Evolutionary conservation across 208 protist genomes (phyloP).

Genomic region (Leishmania guyanensis): DNA sequence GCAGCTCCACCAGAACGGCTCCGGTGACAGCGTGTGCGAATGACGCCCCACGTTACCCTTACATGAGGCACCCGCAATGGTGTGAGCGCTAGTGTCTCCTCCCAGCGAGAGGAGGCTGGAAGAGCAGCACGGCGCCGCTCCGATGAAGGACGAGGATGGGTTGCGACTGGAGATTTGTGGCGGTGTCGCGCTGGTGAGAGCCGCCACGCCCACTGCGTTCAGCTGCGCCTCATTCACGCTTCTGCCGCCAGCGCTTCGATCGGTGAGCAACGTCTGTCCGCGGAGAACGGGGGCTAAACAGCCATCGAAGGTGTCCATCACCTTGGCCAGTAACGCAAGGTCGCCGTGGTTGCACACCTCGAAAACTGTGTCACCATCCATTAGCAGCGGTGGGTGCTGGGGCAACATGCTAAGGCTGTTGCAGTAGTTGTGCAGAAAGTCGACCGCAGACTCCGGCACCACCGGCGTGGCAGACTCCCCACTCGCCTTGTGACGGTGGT

Average conservation of each 20-base stretch:
- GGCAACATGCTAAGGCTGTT: conserved; percentile 26
- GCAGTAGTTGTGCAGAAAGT: conserved; percentile 36
- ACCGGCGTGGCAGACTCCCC: conserved; percentile 2
- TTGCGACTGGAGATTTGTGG: conserved; percentile 10
- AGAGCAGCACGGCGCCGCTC: background rate
- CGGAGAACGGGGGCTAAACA: conserved; percentile 58
- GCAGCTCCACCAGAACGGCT: conserved; percentile 59
- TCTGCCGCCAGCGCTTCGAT: conserved; percentile 11
- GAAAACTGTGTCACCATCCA: conserved; percentile 43
- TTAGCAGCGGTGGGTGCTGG: conserved; percentile 44
- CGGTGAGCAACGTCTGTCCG: conserved; percentile 43
- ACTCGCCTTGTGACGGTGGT: background rate
- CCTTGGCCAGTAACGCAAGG: conserved; percentile 36
- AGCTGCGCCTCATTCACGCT: background rate
- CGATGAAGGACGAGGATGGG: conserved; percentile 24
- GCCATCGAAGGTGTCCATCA: conserved; percentile 55
- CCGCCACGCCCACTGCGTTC: conserved; percentile 7
- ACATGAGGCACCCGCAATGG: conserved; percentile 5
- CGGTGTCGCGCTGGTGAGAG: background rate
- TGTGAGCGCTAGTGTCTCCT: conserved; percentile 22
- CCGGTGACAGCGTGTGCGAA: conserved; percentile 14
- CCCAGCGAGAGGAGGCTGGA: background rate
- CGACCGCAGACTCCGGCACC: conserved; percentile 22
- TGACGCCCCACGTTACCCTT: conserved; percentile 16
- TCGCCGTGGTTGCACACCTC: conserved; percentile 55